Evolutionary conservation across 2,329 filamentous ascomycete genomes (phyloP), one percentile per base, ranked within the genome.

Genomic region (Ceratocystis colombiana): DNA sequence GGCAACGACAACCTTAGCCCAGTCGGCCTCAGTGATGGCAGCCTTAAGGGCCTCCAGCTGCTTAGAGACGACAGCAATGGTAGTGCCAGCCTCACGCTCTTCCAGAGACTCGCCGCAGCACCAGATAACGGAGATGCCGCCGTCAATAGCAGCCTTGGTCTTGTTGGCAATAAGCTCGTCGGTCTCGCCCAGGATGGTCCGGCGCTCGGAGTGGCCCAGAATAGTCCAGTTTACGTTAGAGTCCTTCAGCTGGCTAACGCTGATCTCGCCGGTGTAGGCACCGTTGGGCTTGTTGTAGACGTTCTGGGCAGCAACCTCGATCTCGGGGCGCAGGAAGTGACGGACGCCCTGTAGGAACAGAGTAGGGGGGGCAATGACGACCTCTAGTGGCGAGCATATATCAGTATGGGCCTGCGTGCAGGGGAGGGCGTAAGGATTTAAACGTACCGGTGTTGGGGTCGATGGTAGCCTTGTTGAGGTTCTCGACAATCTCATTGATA

Each of bases 211-310:
- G 85, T 99, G 94, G 71, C 94, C 94, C 69, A 96, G 82, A 73
- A 99, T 87, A 69, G 88, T 83, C 94, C 94, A 99, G 74, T 85
- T 85, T 78, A 97, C 88, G 75, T 85, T 85, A 79, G 82, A 86
- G 78, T 97, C 94, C 79, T 89, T 87, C 73, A 99, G 86, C 81
- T 97, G 94, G 69, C 87, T 80, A 70, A 92, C 92, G 71, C 88
- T 92, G 80, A 96, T 94, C 81, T 99, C 94, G 74, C 94, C 94
- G 45, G 94, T 99, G 83, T 89, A 97, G 73, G 94, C 94, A 72
- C 94, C 94, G 77, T 94, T 91, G 76, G 91, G 90, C 84, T 93
- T 93, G 83, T 97, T 89, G 79, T 85, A 97, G 77, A 97, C 90
- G 79, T 99, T 99, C 81, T 99, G 94, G 67, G 94, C 88, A 67